Base-by-base conservation (phyloP, 1,284 basidiomycete genomes). In the Spongiforma sp. region DNA sequence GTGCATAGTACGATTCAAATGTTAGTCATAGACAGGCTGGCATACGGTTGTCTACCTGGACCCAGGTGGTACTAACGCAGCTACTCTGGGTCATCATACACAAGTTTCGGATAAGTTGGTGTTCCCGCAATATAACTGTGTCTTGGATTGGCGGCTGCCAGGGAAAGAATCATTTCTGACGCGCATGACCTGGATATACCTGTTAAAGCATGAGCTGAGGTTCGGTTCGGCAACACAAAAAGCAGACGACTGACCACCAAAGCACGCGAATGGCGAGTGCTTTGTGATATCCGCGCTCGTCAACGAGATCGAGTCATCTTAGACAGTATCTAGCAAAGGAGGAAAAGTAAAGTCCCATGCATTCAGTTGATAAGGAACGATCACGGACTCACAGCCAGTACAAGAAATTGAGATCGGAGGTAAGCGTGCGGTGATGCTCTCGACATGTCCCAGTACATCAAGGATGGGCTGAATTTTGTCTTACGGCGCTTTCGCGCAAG, bases 321-420 rank as follows among this genome's bases (percentile, higher is more conserved):
- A 99, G 80, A 73, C 94, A 97, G 50, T 96, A 82, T 62, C 95
- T 97, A 68, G 58, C 1, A 32, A 53, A 19, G 5, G 19, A 30
- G 50, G 10, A 33, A 30, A 0, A 53, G 30, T 21, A 21, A 7
- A 6, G 4, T 19, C 12, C 9, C 4, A 24, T 12, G 34, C 28
- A 3, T 15, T 28, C 24, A 46, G n/a, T n/a, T n/a, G n/a, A n/a
- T n/a, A 33, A 41, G 21, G 21, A 62, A 15, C 46, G 5, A n/a
- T 37, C 11, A 6, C n/a, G 26, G 12, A 83, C 94, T 73, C 76
- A 98, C 95, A 99, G 76, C 96, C 96, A 99, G 73, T 95, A 98
- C 15, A 98, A 69, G 75, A 99, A 99, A 79, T 99, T 98, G 64
- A 99, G 85, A 97, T 89, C 0, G 96, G 90, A 5, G 97, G 97